A percentile compares a stretch with the other conserved stretches of the same genome.
These are phyloP conservation scores for Cytospora chrysosperma DNA, from an alignment of 2,329 filamentous ascomycete genomes.

Conservation along the genomic window DNA sequence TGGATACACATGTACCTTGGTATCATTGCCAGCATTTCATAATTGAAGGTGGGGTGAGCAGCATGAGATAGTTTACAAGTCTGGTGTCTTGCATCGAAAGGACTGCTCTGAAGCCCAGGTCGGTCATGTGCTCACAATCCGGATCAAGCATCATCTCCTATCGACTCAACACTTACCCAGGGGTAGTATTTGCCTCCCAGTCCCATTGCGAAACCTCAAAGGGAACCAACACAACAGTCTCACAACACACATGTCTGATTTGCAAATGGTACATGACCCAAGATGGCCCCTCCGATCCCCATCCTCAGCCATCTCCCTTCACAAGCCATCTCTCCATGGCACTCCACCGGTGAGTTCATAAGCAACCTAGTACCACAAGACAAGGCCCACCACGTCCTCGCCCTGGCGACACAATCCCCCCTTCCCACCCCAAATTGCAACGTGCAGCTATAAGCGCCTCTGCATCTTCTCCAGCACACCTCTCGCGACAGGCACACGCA, in stretches of 20 bases:
- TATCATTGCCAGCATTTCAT: background rate
- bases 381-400: constrained; percentile 11
- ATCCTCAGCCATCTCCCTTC: constrained; percentile 20
- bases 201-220: background rate
- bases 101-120: background rate
- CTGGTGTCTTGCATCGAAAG: background rate
- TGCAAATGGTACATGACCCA: too few species aligned
- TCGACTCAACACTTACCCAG: background rate
- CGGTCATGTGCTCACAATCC: background rate
- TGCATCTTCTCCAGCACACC: constrained; percentile 19
- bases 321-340: constrained; percentile 26
- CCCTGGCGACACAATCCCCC: constrained; percentile 3
- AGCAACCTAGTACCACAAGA: constrained; percentile 17
- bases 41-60: background rate
- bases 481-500: constrained; percentile 11
- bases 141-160: background rate
- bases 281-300: too few species aligned
- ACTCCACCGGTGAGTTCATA: constrained; percentile 25
- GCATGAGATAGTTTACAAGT: background rate
- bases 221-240: too few species aligned
- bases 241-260: too few species aligned
- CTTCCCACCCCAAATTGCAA: constrained; percentile 30
- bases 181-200: too few species aligned
- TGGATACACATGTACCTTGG: background rate
- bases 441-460: constrained; percentile 27